A percentile compares a stretch with the other conserved stretches of the same genome.
These are phyloP conservation scores for Chlorella sp. DNA, from an alignment of 139 green algal genomes.

Conservation along the genomic window DNA sequence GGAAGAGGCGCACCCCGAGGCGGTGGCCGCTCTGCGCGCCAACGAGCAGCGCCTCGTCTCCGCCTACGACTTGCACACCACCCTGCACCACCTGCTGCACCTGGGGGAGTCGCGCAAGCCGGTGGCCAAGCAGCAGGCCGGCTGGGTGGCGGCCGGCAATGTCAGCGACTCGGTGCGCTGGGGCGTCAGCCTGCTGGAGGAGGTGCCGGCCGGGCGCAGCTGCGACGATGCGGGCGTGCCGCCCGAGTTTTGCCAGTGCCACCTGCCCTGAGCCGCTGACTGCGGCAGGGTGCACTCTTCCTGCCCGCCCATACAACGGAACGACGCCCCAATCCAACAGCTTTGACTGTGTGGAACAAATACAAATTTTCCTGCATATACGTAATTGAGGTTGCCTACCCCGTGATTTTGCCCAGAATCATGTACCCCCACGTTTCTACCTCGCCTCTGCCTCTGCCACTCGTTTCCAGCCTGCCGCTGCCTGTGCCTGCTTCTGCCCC, in stretches of 20 bases:
- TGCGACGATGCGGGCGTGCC: slow-evolving; percentile 21
- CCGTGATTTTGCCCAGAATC: too few relatives aligned
- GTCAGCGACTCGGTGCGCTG: slow-evolving; percentile 11
- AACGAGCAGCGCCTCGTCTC: slow-evolving; percentile 22
- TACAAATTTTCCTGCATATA: too few relatives aligned
- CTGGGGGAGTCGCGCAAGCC: not conserved
- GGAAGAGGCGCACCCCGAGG: not conserved
- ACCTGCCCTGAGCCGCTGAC: slow-evolving; percentile 1
- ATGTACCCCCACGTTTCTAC: too few relatives aligned
- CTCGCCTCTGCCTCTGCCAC: too few relatives aligned
- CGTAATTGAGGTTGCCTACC: too few relatives aligned
- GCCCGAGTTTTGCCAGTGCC: slow-evolving; percentile 11
- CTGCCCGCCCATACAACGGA: too few relatives aligned
- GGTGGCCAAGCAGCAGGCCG: not conserved
- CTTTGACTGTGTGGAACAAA: too few relatives aligned
- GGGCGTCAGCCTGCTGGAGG: slow-evolving; percentile 1
- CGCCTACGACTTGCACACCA: slow-evolving; percentile 5
- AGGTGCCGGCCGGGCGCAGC: not conserved
- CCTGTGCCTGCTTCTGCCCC: too few relatives aligned
- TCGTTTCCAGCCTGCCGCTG: too few relatives aligned
- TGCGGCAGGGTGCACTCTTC: not conserved
- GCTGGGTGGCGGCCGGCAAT: not conserved
- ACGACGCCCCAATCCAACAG: too few relatives aligned
- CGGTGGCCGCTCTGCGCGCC: not conserved
- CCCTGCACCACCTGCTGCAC: slow-evolving; percentile 30